Percentiles rank a stretch among this genome's conserved stretches.
These are phyloP conservation scores for Basipetospora chlamydospora DNA, from an alignment of 2,329 filamentous ascomycete species.

Conservation along the genomic window DNA sequence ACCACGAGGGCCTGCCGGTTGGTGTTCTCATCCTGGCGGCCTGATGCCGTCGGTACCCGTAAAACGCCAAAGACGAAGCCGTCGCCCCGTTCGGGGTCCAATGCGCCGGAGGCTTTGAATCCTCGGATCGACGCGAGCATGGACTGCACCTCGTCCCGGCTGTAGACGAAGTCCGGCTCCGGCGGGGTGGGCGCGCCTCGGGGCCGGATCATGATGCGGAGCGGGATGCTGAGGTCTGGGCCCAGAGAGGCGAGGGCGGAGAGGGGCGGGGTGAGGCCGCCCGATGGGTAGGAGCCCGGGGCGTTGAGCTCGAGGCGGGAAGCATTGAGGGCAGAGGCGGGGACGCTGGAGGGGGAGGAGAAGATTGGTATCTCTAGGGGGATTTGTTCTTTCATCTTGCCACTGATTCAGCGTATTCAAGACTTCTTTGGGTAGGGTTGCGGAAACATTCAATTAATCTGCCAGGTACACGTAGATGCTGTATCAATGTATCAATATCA, in stretches of 20 bases:
- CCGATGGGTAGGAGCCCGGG: slow-evolving; percentile 30
- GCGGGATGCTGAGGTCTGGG: slow-evolving; percentile 16
- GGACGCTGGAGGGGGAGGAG: slow-evolving; percentile 21
- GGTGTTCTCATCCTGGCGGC: background rate
- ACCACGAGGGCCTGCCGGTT: background rate
- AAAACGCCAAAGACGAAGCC: slow-evolving; percentile 43
- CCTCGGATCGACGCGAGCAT: slow-evolving; percentile 27
- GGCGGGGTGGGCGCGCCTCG: slow-evolving; percentile 17
- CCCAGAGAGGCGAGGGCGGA: slow-evolving; percentile 23
- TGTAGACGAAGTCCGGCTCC: slow-evolving; percentile 6
- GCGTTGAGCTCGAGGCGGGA: slow-evolving; percentile 40
- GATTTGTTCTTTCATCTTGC: too few relatives aligned
- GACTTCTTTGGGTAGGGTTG: too few relatives aligned
- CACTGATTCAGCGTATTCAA: too few relatives aligned
- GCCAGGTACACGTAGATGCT: too few relatives aligned
- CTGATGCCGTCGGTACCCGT: background rate
- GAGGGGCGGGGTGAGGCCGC: slow-evolving; percentile 35
- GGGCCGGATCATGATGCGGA: slow-evolving; percentile 43
- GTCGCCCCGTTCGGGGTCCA: slow-evolving; percentile 28
- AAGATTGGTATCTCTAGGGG: slow-evolving; percentile 43
- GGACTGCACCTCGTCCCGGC: slow-evolving; percentile 17
- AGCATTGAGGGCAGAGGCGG: slow-evolving; percentile 27
- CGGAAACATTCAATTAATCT: too few relatives aligned
- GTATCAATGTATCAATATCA: too few relatives aligned
- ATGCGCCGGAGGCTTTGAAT: slow-evolving; percentile 22